Base-by-base conservation (phyloP, 352 stramenopile species). In the Globisporangium recalcitrans region DNA sequence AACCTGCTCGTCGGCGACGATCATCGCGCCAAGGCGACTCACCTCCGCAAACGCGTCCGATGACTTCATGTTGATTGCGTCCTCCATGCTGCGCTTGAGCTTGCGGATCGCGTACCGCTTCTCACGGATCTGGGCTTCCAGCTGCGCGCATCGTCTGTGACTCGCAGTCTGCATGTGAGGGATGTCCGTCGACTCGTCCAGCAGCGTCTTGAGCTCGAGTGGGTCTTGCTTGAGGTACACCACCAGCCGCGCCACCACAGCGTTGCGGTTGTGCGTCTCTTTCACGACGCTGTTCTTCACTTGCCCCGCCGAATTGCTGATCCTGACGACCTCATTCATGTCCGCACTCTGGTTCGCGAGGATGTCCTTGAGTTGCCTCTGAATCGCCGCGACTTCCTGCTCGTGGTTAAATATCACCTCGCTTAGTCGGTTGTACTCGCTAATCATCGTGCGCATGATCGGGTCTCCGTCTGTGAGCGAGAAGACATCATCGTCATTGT, bases 361-460 rank as follows among this genome's bases (percentile, higher is more conserved):
- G 16, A 84, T 46, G 22, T 73, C 68, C 58, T 82, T 80, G n/a
- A 68, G 67, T 51, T 73, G 73, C 19, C 65, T 64, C 13, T 69
- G 68, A 21, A 77, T 52, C 54, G 59, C 40, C 0, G 70, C 62
- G 3, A 66, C 58, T 44, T 82, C 60, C 31, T 77, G 67, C n/a
- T 88, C 72, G 52, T 73, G 72, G 27, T 72, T 67, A 34, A 71
- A 76, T n/a, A 88, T 78, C 14, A 68, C 67, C 8, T 64, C 61
- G 52, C 69, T 89, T 24, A 82, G 44, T 0, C 64, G 64, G 48
- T 87, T 86, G 73, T 91, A 91, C 60, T 87, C 71, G 26, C 59
- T 57, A 21, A 88, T 73, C 75, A 87, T 82, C 14, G 65, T 78
- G 10, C 67, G 64, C 60, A 78, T 64, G 29, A 87, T 54, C n/a